Evolutionary conservation across 2,329 filamentous ascomycete species (phyloP).

Genomic region (Ilyonectria destructans): DNA sequence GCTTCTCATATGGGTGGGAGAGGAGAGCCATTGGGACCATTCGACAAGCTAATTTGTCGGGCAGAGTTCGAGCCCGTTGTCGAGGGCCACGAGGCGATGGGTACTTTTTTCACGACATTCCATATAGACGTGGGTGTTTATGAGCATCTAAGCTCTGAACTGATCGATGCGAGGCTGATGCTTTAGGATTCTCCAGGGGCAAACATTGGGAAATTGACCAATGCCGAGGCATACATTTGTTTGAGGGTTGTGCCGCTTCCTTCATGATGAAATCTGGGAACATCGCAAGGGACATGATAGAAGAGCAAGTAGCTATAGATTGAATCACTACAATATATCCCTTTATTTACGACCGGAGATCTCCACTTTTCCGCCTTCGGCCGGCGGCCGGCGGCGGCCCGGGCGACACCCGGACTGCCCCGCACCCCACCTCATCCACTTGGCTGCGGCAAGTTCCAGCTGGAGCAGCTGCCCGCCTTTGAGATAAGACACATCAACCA

Average conservation of each 20-base stretch:
- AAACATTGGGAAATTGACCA: too few species aligned
- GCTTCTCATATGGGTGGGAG: too few species aligned
- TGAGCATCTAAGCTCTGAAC: too few species aligned
- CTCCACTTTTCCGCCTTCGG: slow-evolving; percentile 10
- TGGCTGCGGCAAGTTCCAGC: neutral
- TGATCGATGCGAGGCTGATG: too few species aligned
- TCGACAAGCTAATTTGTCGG: neutral
- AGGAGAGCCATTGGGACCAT: neutral
- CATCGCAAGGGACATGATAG: too few species aligned
- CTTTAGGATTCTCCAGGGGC: too few species aligned
- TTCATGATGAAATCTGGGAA: too few species aligned
- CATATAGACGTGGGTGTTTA: too few species aligned
- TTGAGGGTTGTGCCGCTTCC: too few species aligned
- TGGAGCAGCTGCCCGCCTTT: slow-evolving; percentile 6
- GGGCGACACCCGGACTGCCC: neutral
- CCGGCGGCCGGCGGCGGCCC: slow-evolving; percentile 13
- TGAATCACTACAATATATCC: too few species aligned
- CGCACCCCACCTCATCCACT: slow-evolving; percentile 3
- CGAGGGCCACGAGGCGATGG: slow-evolving; percentile 1
- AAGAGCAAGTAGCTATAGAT: neutral
- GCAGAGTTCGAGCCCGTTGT: slow-evolving; percentile 2
- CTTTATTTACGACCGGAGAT: neutral
- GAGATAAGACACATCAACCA: slow-evolving; percentile 2
- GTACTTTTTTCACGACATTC: neutral
- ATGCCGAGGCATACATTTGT: too few species aligned